Evolutionary conservation across 2,329 filamentous ascomycete genomes (phyloP), one percentile per base, ranked within the genome.

Genomic region (Didymella sp.): DNA sequence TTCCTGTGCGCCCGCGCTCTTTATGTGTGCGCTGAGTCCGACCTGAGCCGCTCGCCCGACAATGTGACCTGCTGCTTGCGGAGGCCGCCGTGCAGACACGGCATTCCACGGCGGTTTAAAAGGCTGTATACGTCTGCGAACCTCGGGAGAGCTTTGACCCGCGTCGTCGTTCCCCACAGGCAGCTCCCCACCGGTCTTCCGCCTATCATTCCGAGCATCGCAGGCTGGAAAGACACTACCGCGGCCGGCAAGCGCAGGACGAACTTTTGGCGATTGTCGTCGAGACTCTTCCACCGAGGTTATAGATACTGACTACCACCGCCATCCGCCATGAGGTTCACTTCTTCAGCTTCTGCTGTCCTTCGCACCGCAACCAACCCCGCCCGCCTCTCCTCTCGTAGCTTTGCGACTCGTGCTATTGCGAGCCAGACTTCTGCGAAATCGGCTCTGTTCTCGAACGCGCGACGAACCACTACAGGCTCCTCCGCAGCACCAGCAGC

Each of bases 351-450:
- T 48, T 40, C 69, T 49, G 65, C 63, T 65, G 64, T 65, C 58
- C 41, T 68, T 43, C 66, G 71, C 66, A 59, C 65, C 62, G 58
- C 64, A 12, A 61, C 59, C 42, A 47, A 11, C 31, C 45, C 66
- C 58, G 58, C 63, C 33, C 64, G 63, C 21, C 62, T 71, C 24
- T 58, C 66, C 9, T 59, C 59, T 40, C 62, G 66, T 56, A 60
- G 56, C 60, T 73, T 74, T 66, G 73, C 70, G 48, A 73, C 72
- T 44, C 59, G 65, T 40, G 67, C 60, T 51, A 46, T 75, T 57
- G 67, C 68, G 50, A 64, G 61, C 55, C 64, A 62, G 21, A 52
- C 64, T 27, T 28, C 58, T 62, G 63, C 68, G 61, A 67, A 47
- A 66, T 60, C 69, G 56, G 63, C 67, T 58, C 62, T 59, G 41